Evolutionary conservation across 2,329 filamentous ascomycete species (phyloP), one percentile per base, ranked within the genome.

Genomic region (Zymoseptoria crescenta): DNA sequence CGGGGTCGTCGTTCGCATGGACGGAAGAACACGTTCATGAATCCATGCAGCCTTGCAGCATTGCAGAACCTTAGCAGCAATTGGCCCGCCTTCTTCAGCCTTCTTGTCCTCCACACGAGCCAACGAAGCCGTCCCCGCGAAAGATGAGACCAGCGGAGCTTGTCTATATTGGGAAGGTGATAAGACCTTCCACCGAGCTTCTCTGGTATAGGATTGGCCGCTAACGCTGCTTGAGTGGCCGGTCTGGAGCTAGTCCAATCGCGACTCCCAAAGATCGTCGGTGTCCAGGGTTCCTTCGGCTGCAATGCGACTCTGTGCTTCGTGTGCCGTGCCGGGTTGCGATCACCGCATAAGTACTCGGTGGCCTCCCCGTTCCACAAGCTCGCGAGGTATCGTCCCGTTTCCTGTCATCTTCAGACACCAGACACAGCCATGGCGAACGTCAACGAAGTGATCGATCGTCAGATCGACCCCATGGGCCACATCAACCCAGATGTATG

Each of bases 381-480:
- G 7, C 51, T 51, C 19, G 51, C 24, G 24, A 24, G 29, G 10
- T 29, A 28, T 29, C 51, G 51, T 52, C 24, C 50, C 41, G 48
- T 53, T 48, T 35, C 49, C 16, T 52, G 21, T 28, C 10, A 30
- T 55, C 24, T 56, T 56, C 41, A 62, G 50, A 62, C 58, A 60
- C 24, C 41, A 55, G 28, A 16, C 41, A 29, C 50, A 41, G 63
- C 19, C 55, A 69, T 68, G 66, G 64, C 64, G 48, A 64, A 64
- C 61, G 65, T 68, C 52, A 67, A 69, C 51, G 71, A 74, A 64
- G 65, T 66, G 51, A 59, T 73, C 41, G 70, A 73, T 61, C 66
- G 67, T 56, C 63, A 68, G n/a, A 65, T 72, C 61, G 63, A 70
- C 58, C 68, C 69, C 13, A 64, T 70, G 68, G 64, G 66, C 56